Evolutionary conservation across 805 yeast genomes (phyloP).

Genomic region (Zygosaccharomyces siamensis): DNA sequence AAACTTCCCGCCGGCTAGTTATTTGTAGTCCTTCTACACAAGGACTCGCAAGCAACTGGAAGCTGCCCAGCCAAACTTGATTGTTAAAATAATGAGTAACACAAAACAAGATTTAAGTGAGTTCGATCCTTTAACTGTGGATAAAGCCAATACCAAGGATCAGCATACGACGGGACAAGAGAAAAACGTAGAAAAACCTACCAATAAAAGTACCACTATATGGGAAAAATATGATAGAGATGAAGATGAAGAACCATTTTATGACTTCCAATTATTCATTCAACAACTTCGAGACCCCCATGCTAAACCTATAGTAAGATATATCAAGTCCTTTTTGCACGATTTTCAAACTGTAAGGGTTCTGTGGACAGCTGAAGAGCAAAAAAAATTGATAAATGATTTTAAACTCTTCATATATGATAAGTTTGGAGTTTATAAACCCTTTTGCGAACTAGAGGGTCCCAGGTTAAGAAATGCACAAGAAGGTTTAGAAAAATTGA

Average conservation of each 20-base stretch:
- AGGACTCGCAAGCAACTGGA: background rate
- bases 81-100: background rate
- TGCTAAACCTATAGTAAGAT: constrained; percentile 87
- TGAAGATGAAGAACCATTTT: constrained; percentile 35
- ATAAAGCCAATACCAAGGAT: background rate
- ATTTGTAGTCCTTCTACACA: background rate
- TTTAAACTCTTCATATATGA: constrained; percentile 68
- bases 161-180: constrained; percentile 6
- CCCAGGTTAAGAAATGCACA: constrained; percentile 63
- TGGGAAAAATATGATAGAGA: constrained; percentile 4
- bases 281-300: constrained; percentile 61
- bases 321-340: constrained; percentile 74
- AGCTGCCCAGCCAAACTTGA: background rate
- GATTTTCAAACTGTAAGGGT: constrained; percentile 58
- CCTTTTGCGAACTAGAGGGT: constrained; percentile 64
- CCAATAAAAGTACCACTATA: background rate
- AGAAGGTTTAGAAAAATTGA: constrained; percentile 88
- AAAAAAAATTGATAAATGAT: constrained; percentile 68
- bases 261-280: constrained; percentile 82
- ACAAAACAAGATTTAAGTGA: background rate
- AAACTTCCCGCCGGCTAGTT: background rate
- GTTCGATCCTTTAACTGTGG: constrained; percentile 8
- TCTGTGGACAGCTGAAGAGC: constrained; percentile 71
- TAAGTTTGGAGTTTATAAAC: constrained; percentile 59
- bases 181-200: background rate